Conservation (phyloP, 345 rosid genomes). For the Reutealis trisperma region DNA sequence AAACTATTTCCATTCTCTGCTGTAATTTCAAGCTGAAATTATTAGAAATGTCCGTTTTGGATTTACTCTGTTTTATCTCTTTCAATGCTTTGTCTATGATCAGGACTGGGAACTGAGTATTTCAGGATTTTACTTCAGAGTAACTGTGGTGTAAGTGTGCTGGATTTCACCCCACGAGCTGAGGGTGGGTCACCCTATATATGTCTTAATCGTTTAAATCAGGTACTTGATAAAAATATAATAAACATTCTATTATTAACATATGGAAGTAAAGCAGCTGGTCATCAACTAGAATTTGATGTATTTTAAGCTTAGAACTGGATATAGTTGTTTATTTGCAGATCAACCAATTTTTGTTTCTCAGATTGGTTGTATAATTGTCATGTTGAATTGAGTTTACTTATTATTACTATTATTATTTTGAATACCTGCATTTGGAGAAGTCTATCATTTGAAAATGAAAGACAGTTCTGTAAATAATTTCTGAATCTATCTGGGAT, state of each 20-base stretch:
- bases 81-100: conserved; percentile 12
- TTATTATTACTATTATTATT: too few relatives aligned
- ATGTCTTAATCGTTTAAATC: conserved; percentile 86
- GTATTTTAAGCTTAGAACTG: not conserved
- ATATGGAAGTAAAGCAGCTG: conserved; percentile 4
- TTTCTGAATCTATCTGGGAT: not conserved
- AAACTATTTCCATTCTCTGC: conserved; percentile 11
- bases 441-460: not conserved
- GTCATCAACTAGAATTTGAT: not conserved
- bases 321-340: not conserved
- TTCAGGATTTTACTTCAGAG: conserved; percentile 90
- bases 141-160: conserved; percentile 90
- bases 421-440: not conserved
- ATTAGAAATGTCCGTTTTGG: not conserved
- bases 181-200: conserved; percentile 73
- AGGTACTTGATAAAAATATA: conserved; percentile 43
- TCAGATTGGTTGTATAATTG: not conserved
- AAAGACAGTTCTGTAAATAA: too few relatives aligned
- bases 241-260: not conserved
- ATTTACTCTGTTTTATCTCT: not conserved
- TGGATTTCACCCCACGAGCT: conserved; percentile 68
- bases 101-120: conserved; percentile 80
- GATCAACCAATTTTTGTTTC: not conserved
- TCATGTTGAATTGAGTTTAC: not conserved
- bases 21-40: not conserved